Evolutionary conservation across 1,284 basidiomycete genomes (phyloP), one percentile per base, ranked within the genome.

Genomic region (Binderoboletus segoi): DNA sequence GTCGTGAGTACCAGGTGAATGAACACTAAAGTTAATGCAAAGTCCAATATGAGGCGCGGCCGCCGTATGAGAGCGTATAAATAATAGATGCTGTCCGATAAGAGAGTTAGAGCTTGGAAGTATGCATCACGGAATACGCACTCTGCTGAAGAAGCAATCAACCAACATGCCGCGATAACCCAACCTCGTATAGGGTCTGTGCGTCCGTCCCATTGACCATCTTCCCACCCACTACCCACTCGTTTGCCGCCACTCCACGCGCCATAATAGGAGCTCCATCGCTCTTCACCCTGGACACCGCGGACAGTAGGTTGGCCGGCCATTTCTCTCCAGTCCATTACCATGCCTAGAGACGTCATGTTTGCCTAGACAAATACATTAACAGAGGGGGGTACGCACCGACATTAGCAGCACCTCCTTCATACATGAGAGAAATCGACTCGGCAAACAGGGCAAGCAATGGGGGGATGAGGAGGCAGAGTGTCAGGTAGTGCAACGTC

Each of bases 311-410:
- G 85, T 55, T 83, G 76, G 10, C 93, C 91, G 1, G 92, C 91
- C 82, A 99, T 88, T 73, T 98, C 93, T 47, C 94, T 82, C 96
- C 96, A 99, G 75, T 99, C 96, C 85, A 99, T 92, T 30, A 98
- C 79, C 90, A 95, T 93, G 11, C 88, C 88, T 89, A 53, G 47
- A 50, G 45, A 56, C 8, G 38, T 53, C 50, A 51, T 55, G 40
- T 57, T 32, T 51, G 42, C 24, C 28, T 52, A 30, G 8, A 26
- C 6, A 30, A 13, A 26, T 32, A 43, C 16, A 26, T 42, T 28
- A 28, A 13, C n/a, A 21, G 23, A 28, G 37, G 5, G 23, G 18
- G 43, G 35, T n/a, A 73, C 86, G 63, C 69, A 81, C 89, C 91
- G 46, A 96, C 87, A 69, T 86, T 94, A 10, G 88, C 79, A 3